These are phyloP conservation scores for Coniochaeta pulveracea DNA, from an alignment of 2,329 filamentous ascomycete species.

Conservation along the genomic window DNA sequence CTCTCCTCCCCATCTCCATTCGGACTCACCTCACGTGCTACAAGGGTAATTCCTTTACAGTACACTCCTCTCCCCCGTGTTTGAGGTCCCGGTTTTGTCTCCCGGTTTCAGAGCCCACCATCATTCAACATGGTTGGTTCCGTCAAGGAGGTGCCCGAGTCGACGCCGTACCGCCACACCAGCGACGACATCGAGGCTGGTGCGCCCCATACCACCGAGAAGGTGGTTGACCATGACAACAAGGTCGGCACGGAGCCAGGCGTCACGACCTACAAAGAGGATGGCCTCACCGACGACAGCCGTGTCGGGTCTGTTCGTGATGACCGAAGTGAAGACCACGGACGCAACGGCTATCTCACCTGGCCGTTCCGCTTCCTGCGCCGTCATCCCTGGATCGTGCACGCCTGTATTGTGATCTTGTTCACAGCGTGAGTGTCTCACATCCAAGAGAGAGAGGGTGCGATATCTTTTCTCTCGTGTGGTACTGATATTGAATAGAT, in stretches of 20 bases:
- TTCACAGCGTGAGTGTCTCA: constrained; percentile 2
- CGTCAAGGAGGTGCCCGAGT: background rate
- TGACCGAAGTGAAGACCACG: no score
- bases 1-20: no score
- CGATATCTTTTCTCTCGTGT: no score
- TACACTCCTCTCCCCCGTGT: no score
- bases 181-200: background rate
- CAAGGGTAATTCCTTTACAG: no score
- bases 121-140: no score
- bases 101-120: no score
- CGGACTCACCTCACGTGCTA: no score
- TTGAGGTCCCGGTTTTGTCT: no score
- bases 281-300: background rate
- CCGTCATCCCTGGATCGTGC: background rate
- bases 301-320: background rate
- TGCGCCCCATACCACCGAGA: background rate
- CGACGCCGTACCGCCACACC: background rate
- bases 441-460: no score
- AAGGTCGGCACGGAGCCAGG: background rate
- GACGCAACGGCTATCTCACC: background rate
- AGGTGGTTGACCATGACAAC: background rate
- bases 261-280: background rate
- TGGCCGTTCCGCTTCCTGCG: background rate
- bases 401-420: background rate
- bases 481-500: constrained; percentile 32